A percentile compares a stretch with the other conserved stretches of the same genome.
Evolutionary conservation across 2,329 filamentous ascomycete genomes (phyloP).

Genomic region (Fusarium sp.): DNA sequence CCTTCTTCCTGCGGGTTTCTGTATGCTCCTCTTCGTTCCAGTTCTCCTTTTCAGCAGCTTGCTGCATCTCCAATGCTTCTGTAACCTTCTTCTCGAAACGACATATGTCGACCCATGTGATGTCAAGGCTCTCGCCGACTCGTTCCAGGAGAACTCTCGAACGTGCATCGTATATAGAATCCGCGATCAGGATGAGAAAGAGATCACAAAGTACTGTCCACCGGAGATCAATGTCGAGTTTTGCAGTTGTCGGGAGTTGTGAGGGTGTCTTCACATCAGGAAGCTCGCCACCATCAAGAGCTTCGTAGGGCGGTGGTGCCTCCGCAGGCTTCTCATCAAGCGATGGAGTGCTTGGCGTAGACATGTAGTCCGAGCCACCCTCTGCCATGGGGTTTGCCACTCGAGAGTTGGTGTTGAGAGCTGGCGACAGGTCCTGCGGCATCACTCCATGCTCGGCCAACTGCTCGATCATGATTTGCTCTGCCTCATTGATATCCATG

Average conservation of each 20-base stretch:
- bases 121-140: constrained; percentile 81
- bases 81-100: constrained; percentile 97
- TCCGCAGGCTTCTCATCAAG: constrained; percentile 60
- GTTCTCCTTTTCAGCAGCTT: constrained; percentile 91
- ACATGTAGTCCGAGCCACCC: constrained; percentile 24
- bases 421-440: constrained; percentile 82
- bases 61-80: constrained; percentile 97
- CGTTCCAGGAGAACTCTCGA: constrained; percentile 86
- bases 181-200: constrained; percentile 95
- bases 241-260: constrained; percentile 81
- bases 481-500: constrained; percentile 92
- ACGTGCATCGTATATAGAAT: constrained; percentile 90
- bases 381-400: constrained; percentile 92
- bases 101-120: constrained; percentile 93
- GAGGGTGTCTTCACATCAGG: constrained; percentile 85
- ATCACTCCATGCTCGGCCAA: constrained; percentile 91
- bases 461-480: constrained; percentile 99
- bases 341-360: constrained; percentile 37
- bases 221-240: constrained; percentile 93
- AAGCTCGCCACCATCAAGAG: constrained; percentile 74
- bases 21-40: constrained; percentile 98
- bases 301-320: constrained; percentile 69
- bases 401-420: constrained; percentile 89
- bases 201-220: constrained; percentile 98
- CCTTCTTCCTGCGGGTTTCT: constrained; percentile 82